Evolutionary conservation across 805 yeast genomes (phyloP).

Genomic region (Candida sakaeoensis): DNA sequence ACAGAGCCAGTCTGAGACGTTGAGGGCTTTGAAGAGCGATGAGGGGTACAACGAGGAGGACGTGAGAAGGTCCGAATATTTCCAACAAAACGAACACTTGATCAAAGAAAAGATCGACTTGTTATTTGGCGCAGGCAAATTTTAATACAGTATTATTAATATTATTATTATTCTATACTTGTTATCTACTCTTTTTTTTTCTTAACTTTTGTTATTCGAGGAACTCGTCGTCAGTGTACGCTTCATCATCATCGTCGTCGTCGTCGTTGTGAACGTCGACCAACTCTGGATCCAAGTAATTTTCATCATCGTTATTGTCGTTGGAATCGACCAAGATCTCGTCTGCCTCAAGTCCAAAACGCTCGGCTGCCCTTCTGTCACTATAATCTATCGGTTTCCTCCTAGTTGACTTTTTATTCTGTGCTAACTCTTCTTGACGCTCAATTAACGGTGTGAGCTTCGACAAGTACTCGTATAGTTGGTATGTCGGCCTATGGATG

Average conservation of each 20-base stretch:
- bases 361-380: constrained; percentile 12
- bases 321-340: constrained; percentile 13
- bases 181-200: constrained; percentile 16
- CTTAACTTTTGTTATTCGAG: constrained; percentile 14
- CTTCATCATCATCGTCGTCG: constrained; percentile 14
- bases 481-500: constrained; percentile 10
- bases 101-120: constrained; percentile 76
- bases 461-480: constrained; percentile 27
- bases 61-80: constrained; percentile 81
- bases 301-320: constrained; percentile 14
- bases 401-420: constrained; percentile 14
- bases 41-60: constrained; percentile 86
- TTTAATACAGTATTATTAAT: constrained; percentile 18
- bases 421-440: constrained; percentile 19
- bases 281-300: constrained; percentile 17
- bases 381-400: constrained; percentile 19
- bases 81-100: constrained; percentile 59
- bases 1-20: constrained; percentile 76
- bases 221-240: constrained; percentile 14
- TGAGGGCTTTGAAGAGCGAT: constrained; percentile 84
- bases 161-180: constrained; percentile 10
- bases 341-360: constrained; percentile 13
- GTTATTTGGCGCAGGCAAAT: constrained; percentile 56
- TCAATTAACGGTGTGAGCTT: constrained; percentile 24
- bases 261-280: constrained; percentile 13